These are phyloP conservation scores for Sugiyamaella xylanicola DNA, from an alignment of 1,139 yeast species.

Conservation along the genomic window DNA sequence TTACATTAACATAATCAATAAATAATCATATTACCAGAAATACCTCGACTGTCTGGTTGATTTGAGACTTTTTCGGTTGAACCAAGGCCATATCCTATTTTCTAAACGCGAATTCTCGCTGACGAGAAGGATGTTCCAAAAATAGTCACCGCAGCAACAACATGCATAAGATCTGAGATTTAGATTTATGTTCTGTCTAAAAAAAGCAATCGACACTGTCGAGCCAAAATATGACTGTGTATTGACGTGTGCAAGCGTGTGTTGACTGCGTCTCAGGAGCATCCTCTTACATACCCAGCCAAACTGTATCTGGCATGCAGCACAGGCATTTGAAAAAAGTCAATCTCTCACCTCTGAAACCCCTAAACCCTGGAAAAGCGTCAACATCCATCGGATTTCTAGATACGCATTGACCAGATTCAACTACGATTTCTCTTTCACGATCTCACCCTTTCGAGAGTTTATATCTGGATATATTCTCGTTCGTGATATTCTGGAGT, in stretches of 20 bases:
- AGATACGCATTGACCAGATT: conserved; percentile 5
- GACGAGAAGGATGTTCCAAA: too few species aligned
- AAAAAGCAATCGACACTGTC: neutral
- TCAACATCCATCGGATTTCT: neutral
- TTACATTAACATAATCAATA: too few species aligned
- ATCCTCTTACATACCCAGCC: neutral
- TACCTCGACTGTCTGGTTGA: too few species aligned
- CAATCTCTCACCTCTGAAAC: neutral
- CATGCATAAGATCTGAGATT: neutral
- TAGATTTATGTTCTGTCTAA: neutral
- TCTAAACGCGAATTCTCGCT: too few species aligned
- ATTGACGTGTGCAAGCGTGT: neutral
- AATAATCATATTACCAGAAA: too few species aligned
- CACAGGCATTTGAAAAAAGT: neutral
- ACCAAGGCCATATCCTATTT: too few species aligned
- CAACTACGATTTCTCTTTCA: neutral
- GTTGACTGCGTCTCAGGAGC: conserved; percentile 1
- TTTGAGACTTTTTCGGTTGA: too few species aligned
- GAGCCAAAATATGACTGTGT: neutral
- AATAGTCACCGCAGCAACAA: neutral
- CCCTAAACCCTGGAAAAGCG: conserved; percentile 3
- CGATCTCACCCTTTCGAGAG: neutral
- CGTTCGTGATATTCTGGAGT: neutral
- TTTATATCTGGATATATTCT: neutral
- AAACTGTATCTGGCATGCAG: conserved; percentile 1